phyloP scores from a whole-genome alignment of 164 flowering plant genomes.

The Protea cynaroides region DNA sequence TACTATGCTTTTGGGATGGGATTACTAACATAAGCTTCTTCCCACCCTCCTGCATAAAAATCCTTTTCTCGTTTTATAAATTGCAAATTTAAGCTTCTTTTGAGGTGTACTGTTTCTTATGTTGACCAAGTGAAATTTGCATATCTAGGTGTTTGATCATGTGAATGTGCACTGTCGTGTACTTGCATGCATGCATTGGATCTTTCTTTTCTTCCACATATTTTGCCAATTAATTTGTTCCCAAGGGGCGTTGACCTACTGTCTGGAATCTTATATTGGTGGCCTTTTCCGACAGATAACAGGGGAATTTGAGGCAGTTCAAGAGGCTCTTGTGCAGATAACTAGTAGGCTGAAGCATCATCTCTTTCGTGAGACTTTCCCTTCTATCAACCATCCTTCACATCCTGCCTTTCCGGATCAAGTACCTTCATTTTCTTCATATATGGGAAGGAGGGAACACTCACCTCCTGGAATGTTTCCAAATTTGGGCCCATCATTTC shows the following conservation, averaged over 20 bases:
- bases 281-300: slow-evolving; percentile 37
- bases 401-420: slow-evolving; percentile 56
- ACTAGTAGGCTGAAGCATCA: slow-evolving; percentile 61
- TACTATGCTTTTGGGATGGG: too few relatives aligned
- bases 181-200: too few relatives aligned
- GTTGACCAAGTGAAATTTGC: too few relatives aligned
- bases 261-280: slow-evolving; percentile 3
- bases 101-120: too few relatives aligned
- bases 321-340: slow-evolving; percentile 88
- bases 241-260: background rate
- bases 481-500: slow-evolving; percentile 48
- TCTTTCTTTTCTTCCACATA: too few relatives aligned
- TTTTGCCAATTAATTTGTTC: background rate
- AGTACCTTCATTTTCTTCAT: slow-evolving; percentile 49
- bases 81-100: too few relatives aligned
- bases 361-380: slow-evolving; percentile 66
- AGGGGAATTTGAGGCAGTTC: slow-evolving; percentile 81
- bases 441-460: slow-evolving; percentile 60
- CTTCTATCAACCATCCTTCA: slow-evolving; percentile 39
- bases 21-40: too few relatives aligned
- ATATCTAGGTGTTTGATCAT: too few relatives aligned
- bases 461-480: slow-evolving; percentile 67
- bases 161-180: too few relatives aligned
- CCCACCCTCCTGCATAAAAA: too few relatives aligned
- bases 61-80: too few relatives aligned